Conservation (phyloP, 2,329 filamentous ascomycete species). For the Colletotrichum graminicola region DNA sequence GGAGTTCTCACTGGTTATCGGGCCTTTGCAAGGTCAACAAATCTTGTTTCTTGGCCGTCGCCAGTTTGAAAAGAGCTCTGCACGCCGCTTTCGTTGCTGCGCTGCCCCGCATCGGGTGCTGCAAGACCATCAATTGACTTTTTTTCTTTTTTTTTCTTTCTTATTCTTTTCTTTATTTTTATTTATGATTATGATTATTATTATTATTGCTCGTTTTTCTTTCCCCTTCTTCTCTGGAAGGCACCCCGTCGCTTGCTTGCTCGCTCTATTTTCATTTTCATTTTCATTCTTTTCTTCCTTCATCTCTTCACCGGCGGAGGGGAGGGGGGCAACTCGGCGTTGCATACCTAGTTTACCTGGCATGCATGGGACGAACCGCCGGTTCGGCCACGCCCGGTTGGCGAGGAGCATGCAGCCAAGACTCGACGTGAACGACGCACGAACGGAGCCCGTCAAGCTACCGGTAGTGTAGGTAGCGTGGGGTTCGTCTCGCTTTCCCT, state of each 20-base stretch:
- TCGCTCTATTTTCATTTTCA: neutral
- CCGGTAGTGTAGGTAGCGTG: neutral
- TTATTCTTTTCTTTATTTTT: no score
- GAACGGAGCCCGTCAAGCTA: neutral
- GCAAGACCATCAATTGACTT: slow-evolving; percentile 20
- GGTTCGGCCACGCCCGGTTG: neutral
- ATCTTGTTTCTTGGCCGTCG: slow-evolving; percentile 28
- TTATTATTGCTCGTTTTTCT: no score
- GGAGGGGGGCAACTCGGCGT: slow-evolving; percentile 18
- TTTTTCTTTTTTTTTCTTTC: neutral
- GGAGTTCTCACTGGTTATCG: slow-evolving; percentile 19
- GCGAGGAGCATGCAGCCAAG: slow-evolving; percentile 17
- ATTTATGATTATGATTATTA: no score
- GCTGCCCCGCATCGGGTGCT: neutral
- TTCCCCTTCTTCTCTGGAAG: neutral
- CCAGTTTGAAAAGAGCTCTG: slow-evolving; percentile 2
- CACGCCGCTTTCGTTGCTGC: neutral
- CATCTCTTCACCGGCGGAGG: neutral
- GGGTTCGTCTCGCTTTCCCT: neutral
- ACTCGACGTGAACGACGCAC: no score
- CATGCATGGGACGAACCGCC: neutral
- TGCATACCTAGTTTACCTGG: neutral
- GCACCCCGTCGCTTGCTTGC: neutral
- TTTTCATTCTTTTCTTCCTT: neutral
- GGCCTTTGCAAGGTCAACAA: slow-evolving; percentile 26